These are phyloP conservation scores for Alisma plantagoaquatica DNA, from an alignment of 106 monocot genomes.

Conservation along the genomic window DNA sequence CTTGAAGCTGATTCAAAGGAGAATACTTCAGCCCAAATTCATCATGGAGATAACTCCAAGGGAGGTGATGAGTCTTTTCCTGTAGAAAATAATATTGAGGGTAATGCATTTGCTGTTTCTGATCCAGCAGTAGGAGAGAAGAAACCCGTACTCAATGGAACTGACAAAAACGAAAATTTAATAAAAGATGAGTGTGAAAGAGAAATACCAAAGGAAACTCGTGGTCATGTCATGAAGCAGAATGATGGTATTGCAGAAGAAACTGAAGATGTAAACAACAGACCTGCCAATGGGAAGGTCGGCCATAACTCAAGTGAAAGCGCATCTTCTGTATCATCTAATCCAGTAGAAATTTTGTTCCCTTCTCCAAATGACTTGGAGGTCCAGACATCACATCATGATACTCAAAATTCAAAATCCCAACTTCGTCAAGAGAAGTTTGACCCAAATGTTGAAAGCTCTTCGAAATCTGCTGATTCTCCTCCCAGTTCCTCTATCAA, in stretches of 20 bases:
- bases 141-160: not conserved
- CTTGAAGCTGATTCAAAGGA: conserved; percentile 11
- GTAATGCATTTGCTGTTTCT: not conserved
- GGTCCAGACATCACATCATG: too few relatives aligned
- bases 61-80: too few relatives aligned
- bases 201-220: not conserved
- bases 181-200: not conserved
- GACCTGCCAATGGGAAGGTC: not conserved
- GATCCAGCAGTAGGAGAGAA: not conserved
- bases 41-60: conserved; percentile 4
- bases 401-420: too few relatives aligned
- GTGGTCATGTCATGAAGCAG: not conserved
- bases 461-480: conserved; percentile 12
- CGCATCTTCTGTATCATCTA: not conserved
- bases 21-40: conserved; percentile 6
- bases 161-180: not conserved
- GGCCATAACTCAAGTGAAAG: not conserved
- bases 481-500: conserved; percentile 31
- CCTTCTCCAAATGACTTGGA: too few relatives aligned
- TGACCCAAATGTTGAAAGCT: conserved; percentile 26
- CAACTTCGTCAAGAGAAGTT: conserved; percentile 23
- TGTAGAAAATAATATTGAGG: not conserved
- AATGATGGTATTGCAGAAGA: not conserved
- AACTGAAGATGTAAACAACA: not conserved
- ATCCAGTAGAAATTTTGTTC: too few relatives aligned